phyloP scores from a whole-genome alignment of 805 yeast species.

The Candida sithepensis region DNA sequence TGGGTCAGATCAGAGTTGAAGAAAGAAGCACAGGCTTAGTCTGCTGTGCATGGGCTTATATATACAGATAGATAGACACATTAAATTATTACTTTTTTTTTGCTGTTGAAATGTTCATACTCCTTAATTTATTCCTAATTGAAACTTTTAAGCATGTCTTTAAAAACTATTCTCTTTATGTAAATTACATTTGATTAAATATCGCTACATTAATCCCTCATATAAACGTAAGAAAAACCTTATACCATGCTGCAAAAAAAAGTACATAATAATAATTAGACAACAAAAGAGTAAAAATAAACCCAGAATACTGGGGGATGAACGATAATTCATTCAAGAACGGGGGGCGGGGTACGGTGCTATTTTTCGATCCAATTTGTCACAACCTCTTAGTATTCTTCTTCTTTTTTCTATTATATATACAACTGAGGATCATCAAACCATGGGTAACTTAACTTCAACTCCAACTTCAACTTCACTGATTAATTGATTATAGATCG shows the following conservation, averaged over 20 bases:
- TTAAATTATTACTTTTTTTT: not conserved
- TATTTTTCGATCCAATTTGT: not conserved
- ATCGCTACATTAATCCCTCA: not conserved
- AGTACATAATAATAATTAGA: not conserved
- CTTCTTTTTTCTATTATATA: not conserved
- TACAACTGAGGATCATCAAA: not conserved
- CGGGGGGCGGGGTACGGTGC: not conserved
- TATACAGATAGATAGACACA: not conserved
- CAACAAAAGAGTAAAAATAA: not conserved
- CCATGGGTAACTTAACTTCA: not conserved
- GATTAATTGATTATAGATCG: slow-evolving; percentile 29
- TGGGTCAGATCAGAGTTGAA: slow-evolving; percentile 83
- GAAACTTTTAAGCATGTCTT: not conserved
- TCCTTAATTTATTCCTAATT: not conserved
- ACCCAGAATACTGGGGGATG: not conserved
- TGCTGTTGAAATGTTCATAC: not conserved
- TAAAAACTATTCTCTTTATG: not conserved
- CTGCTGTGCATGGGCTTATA: not conserved
- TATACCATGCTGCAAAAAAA: not conserved
- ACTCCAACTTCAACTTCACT: not conserved
- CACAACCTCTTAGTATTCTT: not conserved
- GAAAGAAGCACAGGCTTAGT: slow-evolving; percentile 16
- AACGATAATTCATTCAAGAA: not conserved
- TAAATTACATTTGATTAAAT: too few relatives aligned
- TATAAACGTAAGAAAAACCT: not conserved